Base-by-base conservation (phyloP, 345 rosid genomes). In the Noccaea bulbosa region DNA sequence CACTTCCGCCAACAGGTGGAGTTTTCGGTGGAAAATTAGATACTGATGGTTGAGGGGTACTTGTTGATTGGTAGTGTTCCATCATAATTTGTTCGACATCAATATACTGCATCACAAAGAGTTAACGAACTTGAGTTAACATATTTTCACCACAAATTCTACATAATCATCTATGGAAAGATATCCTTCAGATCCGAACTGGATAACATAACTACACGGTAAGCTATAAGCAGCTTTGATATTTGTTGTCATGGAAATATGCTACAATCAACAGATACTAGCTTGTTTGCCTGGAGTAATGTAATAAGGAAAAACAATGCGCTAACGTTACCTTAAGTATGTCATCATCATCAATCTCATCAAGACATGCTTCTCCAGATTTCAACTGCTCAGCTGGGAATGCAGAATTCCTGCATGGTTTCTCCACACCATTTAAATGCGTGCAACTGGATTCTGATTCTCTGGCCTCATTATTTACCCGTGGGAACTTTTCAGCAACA, bases 81-180 rank as follows among this genome's bases (percentile, higher is more conserved):
- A 84, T 86, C 70, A 85, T 78, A 73, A 94, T 91, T 79, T 86
- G 98, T 79, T 94, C 98, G 66, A 94, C 84, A 68, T 91, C 99
- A 76, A 94, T 85, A 80, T 79, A 80, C 99, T 94, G 89, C 80
- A 80, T 66, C 66, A 57, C 72, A 79, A 72, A 61, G 35, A 33
- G 45, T 27, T 24, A 66, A 52, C 34, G 50, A 64, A 64, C 46
- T 75, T 67, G 38, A 70, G 47, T 65, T 56, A 34, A 64, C n/a
- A 3, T 41, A 66, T 20, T 67, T 47, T 71, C 80, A 86, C 93
- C 89, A 83, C 70, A 11, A 85, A 46, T 48, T 62, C 22, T 22
- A 47, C 71, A 50, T 49, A 62, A 55, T 24, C 14, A 76, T 62
- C 53, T 55, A 46, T 11, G 50, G 38, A 38, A 33, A 6, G 22